phyloP scores from a whole-genome alignment of 352 stramenopile species.

The Globisporangium nagaii region DNA sequence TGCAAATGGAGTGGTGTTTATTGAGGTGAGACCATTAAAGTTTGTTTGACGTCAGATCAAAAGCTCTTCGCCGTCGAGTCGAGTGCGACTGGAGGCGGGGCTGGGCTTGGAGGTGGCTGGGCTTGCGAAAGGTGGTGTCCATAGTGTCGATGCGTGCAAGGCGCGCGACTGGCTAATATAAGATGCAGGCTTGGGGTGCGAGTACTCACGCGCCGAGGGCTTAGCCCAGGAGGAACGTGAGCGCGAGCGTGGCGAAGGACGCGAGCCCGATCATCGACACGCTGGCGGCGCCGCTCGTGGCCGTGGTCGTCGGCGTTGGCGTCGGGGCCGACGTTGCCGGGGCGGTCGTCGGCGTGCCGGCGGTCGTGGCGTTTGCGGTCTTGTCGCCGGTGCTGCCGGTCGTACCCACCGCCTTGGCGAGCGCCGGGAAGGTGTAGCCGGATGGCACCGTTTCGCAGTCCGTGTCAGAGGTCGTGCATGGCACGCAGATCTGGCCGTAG shows the following conservation, averaged over 20 bases:
- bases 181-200: background rate
- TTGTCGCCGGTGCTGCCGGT: conserved; percentile 21
- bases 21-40: background rate
- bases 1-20: background rate
- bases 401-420: conserved; percentile 13
- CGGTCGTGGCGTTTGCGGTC: conserved; percentile 17
- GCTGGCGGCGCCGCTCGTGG: conserved; percentile 10
- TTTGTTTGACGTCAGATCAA: no score
- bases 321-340: background rate
- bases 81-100: no score
- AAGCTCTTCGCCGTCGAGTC: no score
- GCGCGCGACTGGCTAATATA: conserved; percentile 1
- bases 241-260: background rate
- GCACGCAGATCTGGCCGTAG: conserved; percentile 48
- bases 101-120: no score
- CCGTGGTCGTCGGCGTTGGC: conserved; percentile 1
- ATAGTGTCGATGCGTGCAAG: background rate
- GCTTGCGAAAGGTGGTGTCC: background rate
- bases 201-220: background rate
- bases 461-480: background rate
- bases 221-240: conserved; percentile 5
- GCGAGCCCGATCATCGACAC: background rate
- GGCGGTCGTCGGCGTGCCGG: background rate
- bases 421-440: background rate
- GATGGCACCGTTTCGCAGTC: background rate